A percentile compares a stretch with the other conserved stretches of the same genome.
Evolutionary conservation across 2,329 filamentous ascomycete species (phyloP).

Genomic region (Fusarium domesticum): DNA sequence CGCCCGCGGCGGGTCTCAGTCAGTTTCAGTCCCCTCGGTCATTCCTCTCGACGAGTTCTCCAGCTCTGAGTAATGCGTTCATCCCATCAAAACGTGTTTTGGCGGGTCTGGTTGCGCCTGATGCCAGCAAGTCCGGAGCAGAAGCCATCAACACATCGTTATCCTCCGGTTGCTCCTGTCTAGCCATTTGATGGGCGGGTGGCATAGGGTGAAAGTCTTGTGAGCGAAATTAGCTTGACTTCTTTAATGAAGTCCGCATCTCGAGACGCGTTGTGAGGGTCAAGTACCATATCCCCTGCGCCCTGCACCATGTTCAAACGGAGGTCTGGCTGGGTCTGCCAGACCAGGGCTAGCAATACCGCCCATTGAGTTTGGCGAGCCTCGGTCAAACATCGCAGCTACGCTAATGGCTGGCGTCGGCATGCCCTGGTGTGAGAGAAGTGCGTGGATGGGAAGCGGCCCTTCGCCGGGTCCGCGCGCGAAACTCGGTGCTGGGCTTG

Average conservation of each 20-base stretch:
- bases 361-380: conserved; percentile 16
- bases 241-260: conserved; percentile 8
- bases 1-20: not conserved
- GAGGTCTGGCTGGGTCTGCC: conserved; percentile 24
- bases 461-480: conserved; percentile 48
- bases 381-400: conserved; percentile 19
- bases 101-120: conserved; percentile 19
- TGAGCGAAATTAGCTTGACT: conserved; percentile 30
- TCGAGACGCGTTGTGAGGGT: conserved; percentile 9
- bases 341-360: conserved; percentile 25
- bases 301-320: conserved; percentile 23
- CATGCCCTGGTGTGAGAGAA: conserved; percentile 44
- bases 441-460: conserved; percentile 52
- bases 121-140: conserved; percentile 18
- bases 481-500: conserved; percentile 36
- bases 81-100: conserved; percentile 51
- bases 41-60: conserved; percentile 55
- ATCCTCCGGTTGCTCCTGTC: conserved; percentile 29
- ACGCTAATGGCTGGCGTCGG: conserved; percentile 13
- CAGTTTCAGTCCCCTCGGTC: conserved; percentile 20
- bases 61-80: conserved; percentile 55
- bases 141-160: conserved; percentile 34
- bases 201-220: conserved; percentile 36
- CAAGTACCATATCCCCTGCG: conserved; percentile 38
- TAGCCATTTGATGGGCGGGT: conserved; percentile 33